phyloP scores from a whole-genome alignment of 2,329 filamentous ascomycete genomes.

The Aspergillus vadensis region DNA sequence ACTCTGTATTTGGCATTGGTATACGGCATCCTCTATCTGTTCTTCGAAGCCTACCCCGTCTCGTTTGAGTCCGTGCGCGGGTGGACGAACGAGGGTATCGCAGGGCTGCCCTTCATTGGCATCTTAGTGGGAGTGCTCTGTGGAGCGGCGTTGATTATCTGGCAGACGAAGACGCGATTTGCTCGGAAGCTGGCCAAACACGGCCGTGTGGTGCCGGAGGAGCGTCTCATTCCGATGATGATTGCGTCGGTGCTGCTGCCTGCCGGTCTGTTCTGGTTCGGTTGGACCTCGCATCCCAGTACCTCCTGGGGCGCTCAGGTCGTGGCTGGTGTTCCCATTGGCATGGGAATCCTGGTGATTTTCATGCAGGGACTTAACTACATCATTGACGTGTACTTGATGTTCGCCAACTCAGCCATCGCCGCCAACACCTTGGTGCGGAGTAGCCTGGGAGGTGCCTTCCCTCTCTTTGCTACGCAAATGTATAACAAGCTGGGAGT shows the following conservation, averaged over 20 bases:
- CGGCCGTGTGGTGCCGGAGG: slow-evolving; percentile 45
- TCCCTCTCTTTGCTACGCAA: slow-evolving; percentile 32
- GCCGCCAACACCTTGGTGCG: slow-evolving; percentile 41
- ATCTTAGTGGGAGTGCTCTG: slow-evolving; percentile 38
- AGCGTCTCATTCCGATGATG: slow-evolving; percentile 50
- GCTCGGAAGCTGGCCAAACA: slow-evolving; percentile 36
- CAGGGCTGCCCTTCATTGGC: slow-evolving; percentile 41
- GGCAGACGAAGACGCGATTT: slow-evolving; percentile 45
- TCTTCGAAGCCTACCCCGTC: slow-evolving; percentile 47
- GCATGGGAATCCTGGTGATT: slow-evolving; percentile 45
- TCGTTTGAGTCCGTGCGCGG: slow-evolving; percentile 42
- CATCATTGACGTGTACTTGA: slow-evolving; percentile 43
- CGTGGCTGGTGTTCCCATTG: slow-evolving; percentile 46
- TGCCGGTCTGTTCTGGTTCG: slow-evolving; percentile 52
- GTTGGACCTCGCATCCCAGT: slow-evolving; percentile 46
- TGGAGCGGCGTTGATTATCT: slow-evolving; percentile 41
- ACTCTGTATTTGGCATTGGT: slow-evolving; percentile 48
- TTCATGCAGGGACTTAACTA: slow-evolving; percentile 47
- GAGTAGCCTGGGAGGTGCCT: slow-evolving; percentile 35
- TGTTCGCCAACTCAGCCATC: slow-evolving; percentile 43
- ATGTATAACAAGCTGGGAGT: slow-evolving; percentile 43
- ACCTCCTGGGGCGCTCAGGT: slow-evolving; percentile 51
- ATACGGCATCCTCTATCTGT: slow-evolving; percentile 42
- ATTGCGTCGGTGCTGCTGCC: slow-evolving; percentile 46
- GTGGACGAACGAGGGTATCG: slow-evolving; percentile 40